These are phyloP conservation scores for Cryptosporidium felis DNA, from an alignment of 169 alveolate genomes.

Conservation along the genomic window DNA sequence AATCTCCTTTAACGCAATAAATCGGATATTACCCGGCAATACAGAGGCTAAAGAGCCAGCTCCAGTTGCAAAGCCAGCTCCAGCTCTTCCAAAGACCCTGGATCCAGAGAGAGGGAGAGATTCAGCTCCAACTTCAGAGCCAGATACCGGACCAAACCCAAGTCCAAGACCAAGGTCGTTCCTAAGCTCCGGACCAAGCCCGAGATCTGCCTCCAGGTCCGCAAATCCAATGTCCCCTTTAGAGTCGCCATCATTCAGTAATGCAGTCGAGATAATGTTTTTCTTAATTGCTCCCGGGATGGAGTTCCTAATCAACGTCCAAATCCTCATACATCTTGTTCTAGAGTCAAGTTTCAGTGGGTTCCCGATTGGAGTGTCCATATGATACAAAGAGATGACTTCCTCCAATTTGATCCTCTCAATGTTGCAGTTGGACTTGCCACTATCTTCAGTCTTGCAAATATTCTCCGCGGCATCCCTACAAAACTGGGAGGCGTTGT, in stretches of 20 bases:
- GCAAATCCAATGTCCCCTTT: not conserved
- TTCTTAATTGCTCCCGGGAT: conserved; percentile 10
- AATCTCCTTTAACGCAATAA: conserved; percentile 34
- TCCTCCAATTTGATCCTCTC: conserved; percentile 50
- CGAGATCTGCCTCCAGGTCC: not conserved
- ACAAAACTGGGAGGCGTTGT: conserved; percentile 52
- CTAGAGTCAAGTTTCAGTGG: conserved; percentile 50
- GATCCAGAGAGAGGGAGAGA: too few relatives aligned
- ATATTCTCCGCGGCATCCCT: conserved; percentile 52
- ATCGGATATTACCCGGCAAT: conserved; percentile 5
- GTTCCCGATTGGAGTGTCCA: conserved; percentile 67
- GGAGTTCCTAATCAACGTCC: conserved; percentile 29
- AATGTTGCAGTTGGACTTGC: conserved; percentile 34
- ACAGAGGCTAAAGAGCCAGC: not conserved
- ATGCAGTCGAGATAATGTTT: not conserved
- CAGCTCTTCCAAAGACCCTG: not conserved
- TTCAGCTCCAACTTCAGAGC: too few relatives aligned
- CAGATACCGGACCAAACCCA: not conserved
- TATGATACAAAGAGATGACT: conserved; percentile 14
- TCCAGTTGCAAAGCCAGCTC: not conserved
- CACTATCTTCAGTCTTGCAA: conserved; percentile 9
- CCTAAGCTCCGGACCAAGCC: not conserved
- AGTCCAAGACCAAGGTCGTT: not conserved
- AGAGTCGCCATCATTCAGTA: not conserved
- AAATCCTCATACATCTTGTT: conserved; percentile 70